Evolutionary conservation across 768 basidiomycete genomes (phyloP).

Genomic region (Tylopilus sp.): DNA sequence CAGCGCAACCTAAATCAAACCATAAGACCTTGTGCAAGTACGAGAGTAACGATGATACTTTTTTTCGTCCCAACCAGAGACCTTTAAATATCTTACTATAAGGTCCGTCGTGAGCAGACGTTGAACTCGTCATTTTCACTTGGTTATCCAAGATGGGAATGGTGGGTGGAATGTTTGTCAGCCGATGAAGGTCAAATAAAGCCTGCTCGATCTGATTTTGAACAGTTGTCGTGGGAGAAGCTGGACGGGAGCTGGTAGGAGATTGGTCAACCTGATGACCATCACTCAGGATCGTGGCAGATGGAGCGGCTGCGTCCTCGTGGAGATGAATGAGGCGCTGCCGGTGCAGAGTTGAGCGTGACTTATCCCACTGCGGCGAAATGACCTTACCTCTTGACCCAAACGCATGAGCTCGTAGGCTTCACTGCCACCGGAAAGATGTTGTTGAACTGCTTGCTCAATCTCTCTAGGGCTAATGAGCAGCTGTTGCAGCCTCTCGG

Average conservation of each 20-base stretch:
- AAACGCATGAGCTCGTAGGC: slow-evolving; percentile 49
- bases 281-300: slow-evolving; percentile 16
- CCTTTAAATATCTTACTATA: slow-evolving; percentile 57
- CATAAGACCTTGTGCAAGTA: not conserved
- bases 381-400: slow-evolving; percentile 44
- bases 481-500: slow-evolving; percentile 39
- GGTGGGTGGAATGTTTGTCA: slow-evolving; percentile 52
- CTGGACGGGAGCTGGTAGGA: slow-evolving; percentile 16
- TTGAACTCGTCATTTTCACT: slow-evolving; percentile 34
- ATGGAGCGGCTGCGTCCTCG: not conserved
- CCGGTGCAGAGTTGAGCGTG: not conserved
- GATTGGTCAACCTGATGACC: slow-evolving; percentile 22
- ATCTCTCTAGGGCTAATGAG: slow-evolving; percentile 38
- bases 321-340: slow-evolving; percentile 26
- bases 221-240: slow-evolving; percentile 25
- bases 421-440: slow-evolving; percentile 38
- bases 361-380: not conserved
- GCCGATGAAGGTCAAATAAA: slow-evolving; percentile 44
- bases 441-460: slow-evolving; percentile 36
- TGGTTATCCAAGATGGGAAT: slow-evolving; percentile 54
- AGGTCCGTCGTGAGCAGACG: slow-evolving; percentile 47
- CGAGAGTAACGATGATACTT: slow-evolving; percentile 31
- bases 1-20: slow-evolving; percentile 46
- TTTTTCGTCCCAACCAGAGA: slow-evolving; percentile 51
- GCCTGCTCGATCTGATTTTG: slow-evolving; percentile 43